Percentiles rank a stretch among this genome's conserved stretches.
Evolutionary conservation across 768 basidiomycete genomes (phyloP).

Genomic region (Boletus coccyginus): DNA sequence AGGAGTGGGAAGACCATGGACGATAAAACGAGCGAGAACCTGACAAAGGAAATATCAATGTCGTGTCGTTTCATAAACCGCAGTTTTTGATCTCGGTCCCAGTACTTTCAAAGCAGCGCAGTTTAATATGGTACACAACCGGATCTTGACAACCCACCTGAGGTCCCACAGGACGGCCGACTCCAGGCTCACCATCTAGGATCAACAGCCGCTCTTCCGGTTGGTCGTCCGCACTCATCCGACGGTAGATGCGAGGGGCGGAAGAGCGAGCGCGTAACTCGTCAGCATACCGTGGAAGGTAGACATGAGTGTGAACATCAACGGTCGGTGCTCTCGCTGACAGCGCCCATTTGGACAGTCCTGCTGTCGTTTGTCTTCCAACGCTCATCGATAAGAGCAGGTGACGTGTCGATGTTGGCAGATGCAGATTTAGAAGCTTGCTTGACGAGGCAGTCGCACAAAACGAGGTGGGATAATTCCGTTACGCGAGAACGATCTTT

Average conservation of each 20-base stretch:
- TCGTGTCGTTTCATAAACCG: conserved; percentile 83
- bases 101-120: conserved; percentile 48
- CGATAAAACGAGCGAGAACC: conserved; percentile 38
- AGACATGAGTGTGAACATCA: conserved; percentile 86
- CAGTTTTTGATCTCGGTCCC: conserved; percentile 75
- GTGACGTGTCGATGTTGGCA: conserved; percentile 5
- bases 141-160: conserved; percentile 44
- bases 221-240: conserved; percentile 40
- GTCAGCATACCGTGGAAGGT: conserved; percentile 74
- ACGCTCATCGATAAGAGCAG: conserved; percentile 29
- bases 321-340: conserved; percentile 45
- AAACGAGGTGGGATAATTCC: conserved; percentile 18
- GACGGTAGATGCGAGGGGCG: conserved; percentile 65
- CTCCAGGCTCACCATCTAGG: conserved; percentile 74
- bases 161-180: conserved; percentile 75
- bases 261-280: conserved; percentile 60
- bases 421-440: conserved; percentile 8
- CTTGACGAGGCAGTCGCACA: conserved; percentile 1
- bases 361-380: conserved; percentile 24
- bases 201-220: conserved; percentile 72
- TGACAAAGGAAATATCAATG: conserved; percentile 77
- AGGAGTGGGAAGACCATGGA: conserved; percentile 9
- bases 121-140: conserved; percentile 9
- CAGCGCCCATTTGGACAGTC: conserved; percentile 18
- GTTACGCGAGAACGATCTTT: conserved; percentile 7